Base-by-base conservation (phyloP, 1,284 basidiomycete genomes). In the Cutaneotrichosporon dermatis region DNA sequence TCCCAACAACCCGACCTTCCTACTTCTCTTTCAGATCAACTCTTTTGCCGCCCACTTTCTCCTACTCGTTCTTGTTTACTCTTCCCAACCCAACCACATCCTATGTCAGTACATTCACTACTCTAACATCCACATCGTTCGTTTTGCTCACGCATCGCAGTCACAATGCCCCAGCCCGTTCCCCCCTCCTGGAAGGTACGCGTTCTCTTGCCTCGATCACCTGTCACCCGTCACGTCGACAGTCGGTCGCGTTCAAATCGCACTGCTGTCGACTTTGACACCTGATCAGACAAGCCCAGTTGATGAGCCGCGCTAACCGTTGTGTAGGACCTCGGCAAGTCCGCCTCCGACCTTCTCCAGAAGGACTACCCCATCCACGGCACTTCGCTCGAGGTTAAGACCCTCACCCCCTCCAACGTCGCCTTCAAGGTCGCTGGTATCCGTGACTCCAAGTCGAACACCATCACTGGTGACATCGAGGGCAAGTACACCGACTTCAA, bases 371-470 rank as follows among this genome's bases (percentile, higher is more conserved):
- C 86, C 73, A 89, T 93, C 69, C 69, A 81, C 82, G 71, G 88
- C 86, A 88, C 84, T 60, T 80, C 83, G 57, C 85, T 94, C 70
- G 90, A 93, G 81, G 89, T 94, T 77, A 98, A 98, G 86, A 99
- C 95, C 67, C 86, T 88, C 79, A 92, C 95, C 4, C 91, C 94
- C 53, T 89, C 88, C 68, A 85, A 87, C 75, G 90, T 92, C 69
- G 81, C 86, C 73, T 94, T 94, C 87, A 90, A 89, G 81, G 92
- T 91, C 67, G 84, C 84, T 62, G 92, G 92, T 63, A 81, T 72
- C 74, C 88, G 87, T 64, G 87, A 90, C 80, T 80, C 84, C 76
- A 87, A 89, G 80, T 81, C 84, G 43, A 83, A 82, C 69, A 79
- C 79, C 77, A 93, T 96, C 80, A 73, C 77, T 56, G 92, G 88